Evolutionary conservation across 2,329 filamentous ascomycete species (phyloP).

Genomic region (Fusarium sp.): DNA sequence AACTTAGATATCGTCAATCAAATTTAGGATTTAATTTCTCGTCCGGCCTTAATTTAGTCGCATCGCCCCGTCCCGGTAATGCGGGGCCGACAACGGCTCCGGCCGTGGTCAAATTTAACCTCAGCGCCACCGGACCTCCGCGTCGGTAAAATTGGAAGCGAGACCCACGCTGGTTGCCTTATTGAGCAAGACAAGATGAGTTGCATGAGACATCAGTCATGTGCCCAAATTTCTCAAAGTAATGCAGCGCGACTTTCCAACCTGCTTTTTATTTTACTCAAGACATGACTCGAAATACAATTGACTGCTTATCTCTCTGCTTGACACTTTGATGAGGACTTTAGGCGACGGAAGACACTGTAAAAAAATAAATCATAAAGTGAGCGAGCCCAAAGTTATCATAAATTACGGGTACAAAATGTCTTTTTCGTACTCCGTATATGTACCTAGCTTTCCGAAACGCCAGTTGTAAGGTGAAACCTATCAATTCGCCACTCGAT

Average conservation of each 20-base stretch:
- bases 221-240: neutral
- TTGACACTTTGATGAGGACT: neutral
- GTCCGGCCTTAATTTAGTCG: constrained; percentile 1
- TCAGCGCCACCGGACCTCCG: neutral
- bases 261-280: neutral
- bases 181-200: constrained; percentile 1
- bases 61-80: neutral
- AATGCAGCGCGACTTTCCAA: neutral
- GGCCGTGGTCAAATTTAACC: constrained; percentile 10
- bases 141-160: constrained; percentile 2
- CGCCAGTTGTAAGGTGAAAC: neutral
- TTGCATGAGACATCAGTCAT: constrained; percentile 6
- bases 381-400: neutral
- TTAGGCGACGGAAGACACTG: neutral
- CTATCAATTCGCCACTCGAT: neutral
- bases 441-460: neutral
- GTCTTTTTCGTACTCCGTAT: neutral
- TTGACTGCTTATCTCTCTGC: neutral
- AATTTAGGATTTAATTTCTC: neutral
- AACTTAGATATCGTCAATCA: neutral
- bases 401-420: neutral
- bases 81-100: constrained; percentile 16
- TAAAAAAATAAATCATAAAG: neutral
- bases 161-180: constrained; percentile 12
- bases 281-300: neutral